phyloP scores from a whole-genome alignment of 2,329 filamentous ascomycete genomes.

The Cladophialophora yegresii region DNA sequence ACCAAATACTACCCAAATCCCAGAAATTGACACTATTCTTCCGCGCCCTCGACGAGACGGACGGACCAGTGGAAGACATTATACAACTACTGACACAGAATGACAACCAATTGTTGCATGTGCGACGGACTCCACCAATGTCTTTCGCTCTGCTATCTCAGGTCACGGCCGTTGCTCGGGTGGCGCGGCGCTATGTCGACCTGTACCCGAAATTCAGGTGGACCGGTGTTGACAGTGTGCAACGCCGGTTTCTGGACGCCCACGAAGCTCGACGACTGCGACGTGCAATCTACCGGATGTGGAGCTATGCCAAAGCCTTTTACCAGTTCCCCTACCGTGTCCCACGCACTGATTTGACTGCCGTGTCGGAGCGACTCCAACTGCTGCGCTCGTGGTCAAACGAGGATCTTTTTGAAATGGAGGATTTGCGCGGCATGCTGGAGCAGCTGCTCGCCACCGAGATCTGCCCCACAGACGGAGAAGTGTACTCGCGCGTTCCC shows the following conservation, averaged over 20 bases:
- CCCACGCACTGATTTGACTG: conserved; percentile 50
- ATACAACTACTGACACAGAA: conserved; percentile 64
- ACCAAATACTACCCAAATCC: conserved; percentile 54
- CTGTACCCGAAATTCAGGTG: conserved; percentile 66
- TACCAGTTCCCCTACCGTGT: conserved; percentile 56
- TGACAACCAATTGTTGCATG: conserved; percentile 59
- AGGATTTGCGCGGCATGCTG: conserved; percentile 59
- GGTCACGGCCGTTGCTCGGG: conserved; percentile 55
- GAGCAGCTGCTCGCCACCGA: conserved; percentile 59
- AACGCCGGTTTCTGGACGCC: conserved; percentile 55
- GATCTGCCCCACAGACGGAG: conserved; percentile 62
- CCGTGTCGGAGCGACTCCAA: conserved; percentile 55
- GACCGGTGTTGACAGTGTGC: conserved; percentile 57
- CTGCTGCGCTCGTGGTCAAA: conserved; percentile 62
- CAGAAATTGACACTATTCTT: conserved; percentile 59
- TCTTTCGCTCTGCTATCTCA: conserved; percentile 59
- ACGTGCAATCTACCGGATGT: conserved; percentile 61
- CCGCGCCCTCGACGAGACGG: conserved; percentile 57
- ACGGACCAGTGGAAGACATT: conserved; percentile 60
- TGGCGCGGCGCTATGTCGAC: conserved; percentile 61
- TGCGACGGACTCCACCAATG: conserved; percentile 55
- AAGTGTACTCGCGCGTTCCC: conserved; percentile 38
- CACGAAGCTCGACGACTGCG: conserved; percentile 56
- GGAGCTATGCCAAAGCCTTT: conserved; percentile 62
- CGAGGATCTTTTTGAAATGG: conserved; percentile 59